Evolutionary conservation across 345 rosid species (phyloP), one percentile per base, ranked within the genome.

Genomic region (Heritiera fomes): DNA sequence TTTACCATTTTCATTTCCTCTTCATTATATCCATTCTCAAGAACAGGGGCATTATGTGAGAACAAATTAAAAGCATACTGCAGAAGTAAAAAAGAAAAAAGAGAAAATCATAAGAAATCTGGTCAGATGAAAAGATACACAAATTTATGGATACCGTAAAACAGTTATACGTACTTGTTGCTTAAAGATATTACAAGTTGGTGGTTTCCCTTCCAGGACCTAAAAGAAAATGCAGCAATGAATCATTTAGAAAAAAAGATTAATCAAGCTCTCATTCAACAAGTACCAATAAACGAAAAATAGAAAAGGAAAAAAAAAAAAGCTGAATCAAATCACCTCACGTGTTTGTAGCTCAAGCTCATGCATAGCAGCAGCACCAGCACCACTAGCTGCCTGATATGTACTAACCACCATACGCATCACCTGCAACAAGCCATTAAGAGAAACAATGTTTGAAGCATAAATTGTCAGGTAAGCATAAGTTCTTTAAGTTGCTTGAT

Each of bases 331-430:
- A 80, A 76, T 75, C 82, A 96, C 99, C 98, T 96, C 95, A 76
- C 97, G 98, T 83, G 99, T 94, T 82, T 96, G 98, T 85, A 89
- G 93, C 83, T 89, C 91, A 84, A 96, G 98, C 89, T 94, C 99
- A 83, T 92, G 95, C 99, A 96, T 96, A 8, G 98, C 98, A 73
- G 95, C 98, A 84, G 98, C 99, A 84, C 99, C 98, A 68, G 98
- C 98, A 77, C 98, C 99, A 83, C 99, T 96, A 56, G 98, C 99
- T 55, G 99, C 99, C 84, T 96, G 99, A 82, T 96, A 96, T 34
- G 99, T 96, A 80, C 98, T 96, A 52, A 96, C 97, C 74, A 96
- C 98, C 99, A 96, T 96, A n/a, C 99, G 94, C 58, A 79, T 85
- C 52, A 96, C 99, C 99, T 96, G 83, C 71, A 81, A n/a, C 41